Conservation (phyloP, 768 basidiomycete genomes). For the Lyophyllum shimeji region DNA sequence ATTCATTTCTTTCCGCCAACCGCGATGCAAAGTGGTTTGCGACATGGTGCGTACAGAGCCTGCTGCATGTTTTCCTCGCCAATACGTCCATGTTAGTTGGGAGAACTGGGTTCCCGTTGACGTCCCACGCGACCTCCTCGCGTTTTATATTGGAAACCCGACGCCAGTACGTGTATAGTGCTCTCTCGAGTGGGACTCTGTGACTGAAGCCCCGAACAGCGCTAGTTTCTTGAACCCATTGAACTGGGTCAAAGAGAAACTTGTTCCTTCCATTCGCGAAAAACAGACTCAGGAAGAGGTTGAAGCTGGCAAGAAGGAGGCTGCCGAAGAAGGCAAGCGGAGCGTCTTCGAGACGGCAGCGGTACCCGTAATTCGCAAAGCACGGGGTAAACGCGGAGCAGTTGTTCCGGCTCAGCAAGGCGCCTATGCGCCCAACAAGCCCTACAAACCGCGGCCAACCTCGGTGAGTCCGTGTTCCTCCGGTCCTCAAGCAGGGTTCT, state of each 20-base stretch:
- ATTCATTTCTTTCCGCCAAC: constrained; percentile 13
- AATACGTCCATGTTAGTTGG: constrained; percentile 6
- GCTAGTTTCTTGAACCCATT: constrained; percentile 58
- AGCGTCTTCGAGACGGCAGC: constrained; percentile 50
- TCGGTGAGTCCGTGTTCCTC: constrained; percentile 21
- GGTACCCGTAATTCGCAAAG: constrained; percentile 11
- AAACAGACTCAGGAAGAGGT: constrained; percentile 45
- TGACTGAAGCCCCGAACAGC: constrained; percentile 20
- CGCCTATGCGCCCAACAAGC: constrained; percentile 13
- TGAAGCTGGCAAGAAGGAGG: constrained; percentile 42
- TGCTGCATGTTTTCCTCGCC: constrained; percentile 13
- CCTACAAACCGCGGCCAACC: constrained; percentile 25
- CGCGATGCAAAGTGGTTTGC: constrained; percentile 21
- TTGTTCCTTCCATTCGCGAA: constrained; percentile 48
- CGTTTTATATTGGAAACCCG: constrained; percentile 35
- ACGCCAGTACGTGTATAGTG: constrained; percentile 38
- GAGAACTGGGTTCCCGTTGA: constrained; percentile 5
- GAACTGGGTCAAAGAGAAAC: constrained; percentile 61
- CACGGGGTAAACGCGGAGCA: not conserved
- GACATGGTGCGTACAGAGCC: constrained; percentile 21
- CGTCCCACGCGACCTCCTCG: constrained; percentile 16
- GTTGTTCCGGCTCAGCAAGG: not conserved
- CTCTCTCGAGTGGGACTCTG: not conserved
- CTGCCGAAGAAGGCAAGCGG: constrained; percentile 41
- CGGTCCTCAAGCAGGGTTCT: not conserved